phyloP scores from a whole-genome alignment of 2,329 filamentous ascomycete genomes.

The Colletotrichum nymphaeae region DNA sequence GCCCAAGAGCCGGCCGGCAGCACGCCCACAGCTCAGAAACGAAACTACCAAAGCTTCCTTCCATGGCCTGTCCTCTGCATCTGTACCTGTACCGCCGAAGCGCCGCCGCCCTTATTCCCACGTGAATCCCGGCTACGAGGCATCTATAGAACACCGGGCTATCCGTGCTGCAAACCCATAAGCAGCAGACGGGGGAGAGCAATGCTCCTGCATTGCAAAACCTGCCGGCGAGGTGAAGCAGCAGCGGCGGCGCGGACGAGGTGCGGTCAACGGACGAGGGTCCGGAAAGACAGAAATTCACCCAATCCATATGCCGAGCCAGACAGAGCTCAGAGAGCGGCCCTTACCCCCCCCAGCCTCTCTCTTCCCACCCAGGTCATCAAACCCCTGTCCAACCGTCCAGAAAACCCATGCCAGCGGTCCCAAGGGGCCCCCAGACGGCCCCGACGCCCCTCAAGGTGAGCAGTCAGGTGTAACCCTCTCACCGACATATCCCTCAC shows the following conservation, averaged over 20 bases:
- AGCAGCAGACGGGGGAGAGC: background rate
- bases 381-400: background rate
- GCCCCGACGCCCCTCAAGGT: constrained; percentile 7
- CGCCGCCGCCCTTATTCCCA: constrained; percentile 14
- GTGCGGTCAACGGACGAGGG: constrained; percentile 17
- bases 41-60: background rate
- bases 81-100: background rate
- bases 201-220: background rate
- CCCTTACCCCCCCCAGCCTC: background rate
- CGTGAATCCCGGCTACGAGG: constrained; percentile 7
- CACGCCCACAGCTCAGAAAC: background rate
- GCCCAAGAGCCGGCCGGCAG: background rate
- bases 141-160: background rate
- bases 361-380: constrained; percentile 6
- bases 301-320: constrained; percentile 23
- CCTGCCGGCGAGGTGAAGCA: background rate
- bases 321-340: background rate
- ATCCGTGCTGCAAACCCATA: background rate
- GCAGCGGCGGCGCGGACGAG: background rate
- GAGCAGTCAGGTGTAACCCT: constrained; percentile 35
- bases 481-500: constrained; percentile 26
- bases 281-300: constrained; percentile 1
- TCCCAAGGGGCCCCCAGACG: background rate
- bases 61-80: background rate
- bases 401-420: background rate